Evolutionary conservation across 768 basidiomycete genomes (phyloP), one percentile per base, ranked within the genome.

Genomic region (Pleurotus tuoliensis): DNA sequence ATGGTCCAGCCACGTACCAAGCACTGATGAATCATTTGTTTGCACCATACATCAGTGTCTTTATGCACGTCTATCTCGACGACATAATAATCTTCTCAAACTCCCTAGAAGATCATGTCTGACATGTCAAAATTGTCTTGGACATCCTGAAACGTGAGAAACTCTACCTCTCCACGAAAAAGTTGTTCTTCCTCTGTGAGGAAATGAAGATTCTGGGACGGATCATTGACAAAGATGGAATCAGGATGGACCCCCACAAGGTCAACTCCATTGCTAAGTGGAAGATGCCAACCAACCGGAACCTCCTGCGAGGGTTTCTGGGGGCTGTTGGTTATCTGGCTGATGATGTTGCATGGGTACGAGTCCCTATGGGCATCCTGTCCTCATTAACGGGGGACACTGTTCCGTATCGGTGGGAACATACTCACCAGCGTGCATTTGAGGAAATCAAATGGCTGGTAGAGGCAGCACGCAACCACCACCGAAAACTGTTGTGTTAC

Each of bases 231-330:
- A 22, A 58, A 0, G 54, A 59, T 0, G 59, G 65, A 0, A 56
- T 75, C 15, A 3, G 34, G 0, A 76, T 77, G 72, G 69, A 74
- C 38, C 64, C 66, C 0, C 22, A 50, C 0, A 78, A 77, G 56
- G 61, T 76, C 0, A 66, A 73, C 34, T 27, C 58, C 0, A 64
- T 75, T 0, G 4, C 62, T 1, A 64, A 65, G 16, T 67, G 65
- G 66, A 30, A 30, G 7, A 30, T 8, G 9, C 30, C 30, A 7
- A 30, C 30, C 7, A 30, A 30, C 30, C 30, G 9, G 7, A 30
- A 30, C 30, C 30, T 30, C 30, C 30, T 30, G 30, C 30, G 30
- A 30, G 30, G 30, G 3, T 30, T 30, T 30, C 30, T 30, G 30
- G 30, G 30, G 7, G 30, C 30, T 9, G 30, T 30, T 30, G 30